Conservation (phyloP, 352 stramenopile genomes). For the Globisporangium okanoganense region DNA sequence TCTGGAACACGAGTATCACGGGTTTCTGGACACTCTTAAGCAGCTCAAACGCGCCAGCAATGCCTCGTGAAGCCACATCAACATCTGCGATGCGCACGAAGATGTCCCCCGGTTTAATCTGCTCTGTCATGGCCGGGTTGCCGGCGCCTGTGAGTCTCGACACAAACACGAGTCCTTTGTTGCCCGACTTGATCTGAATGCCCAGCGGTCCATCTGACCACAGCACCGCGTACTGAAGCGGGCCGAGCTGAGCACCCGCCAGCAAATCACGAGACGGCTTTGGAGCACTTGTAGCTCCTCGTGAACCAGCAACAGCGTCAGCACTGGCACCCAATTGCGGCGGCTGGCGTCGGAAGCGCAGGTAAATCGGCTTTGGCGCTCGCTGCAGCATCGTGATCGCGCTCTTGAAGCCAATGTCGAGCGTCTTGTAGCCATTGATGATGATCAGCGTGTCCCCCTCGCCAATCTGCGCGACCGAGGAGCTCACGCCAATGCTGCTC, state of each 20-base stretch:
- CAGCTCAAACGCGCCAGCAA: constrained; percentile 72
- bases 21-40: constrained; percentile 78
- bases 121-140: constrained; percentile 37
- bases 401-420: constrained; percentile 77
- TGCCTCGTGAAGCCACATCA: constrained; percentile 64
- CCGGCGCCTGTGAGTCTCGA: constrained; percentile 68
- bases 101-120: constrained; percentile 64
- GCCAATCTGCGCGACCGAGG: constrained; percentile 63
- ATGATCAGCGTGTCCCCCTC: constrained; percentile 61
- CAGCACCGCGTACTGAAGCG: constrained; percentile 67
- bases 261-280: background rate
- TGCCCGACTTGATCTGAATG: constrained; percentile 77
- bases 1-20: constrained; percentile 76
- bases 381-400: constrained; percentile 73
- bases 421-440: constrained; percentile 71
- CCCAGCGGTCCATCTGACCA: constrained; percentile 75
- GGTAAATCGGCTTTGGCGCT: constrained; percentile 68
- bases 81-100: constrained; percentile 73
- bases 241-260: constrained; percentile 8
- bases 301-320: constrained; percentile 3
- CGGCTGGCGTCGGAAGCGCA: constrained; percentile 50
- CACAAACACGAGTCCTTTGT: constrained; percentile 61
- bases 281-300: background rate
- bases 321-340: constrained; percentile 8
- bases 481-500: constrained; percentile 48